Evolutionary conservation across 768 basidiomycete genomes (phyloP).

Genomic region (Cytidiella melzeri): DNA sequence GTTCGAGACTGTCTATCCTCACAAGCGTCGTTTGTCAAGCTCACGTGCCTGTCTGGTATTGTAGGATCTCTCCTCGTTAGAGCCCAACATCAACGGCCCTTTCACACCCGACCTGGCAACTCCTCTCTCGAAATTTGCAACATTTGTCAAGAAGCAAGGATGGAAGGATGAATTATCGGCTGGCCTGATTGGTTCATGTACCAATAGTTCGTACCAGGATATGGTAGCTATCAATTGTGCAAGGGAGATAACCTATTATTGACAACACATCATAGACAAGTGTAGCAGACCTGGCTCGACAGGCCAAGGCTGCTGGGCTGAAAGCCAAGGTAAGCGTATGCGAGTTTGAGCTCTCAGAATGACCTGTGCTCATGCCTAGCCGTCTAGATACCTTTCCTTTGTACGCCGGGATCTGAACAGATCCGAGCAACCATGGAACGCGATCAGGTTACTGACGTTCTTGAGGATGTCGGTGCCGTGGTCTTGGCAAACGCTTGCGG

Average conservation of each 20-base stretch:
- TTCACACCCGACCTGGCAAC: conserved; percentile 97
- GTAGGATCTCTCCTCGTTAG: conserved; percentile 82
- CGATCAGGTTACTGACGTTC: conserved; percentile 73
- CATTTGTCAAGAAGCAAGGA: conserved; percentile 73
- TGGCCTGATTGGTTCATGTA: conserved; percentile 95
- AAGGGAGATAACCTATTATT: not conserved
- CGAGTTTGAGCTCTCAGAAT: not conserved
- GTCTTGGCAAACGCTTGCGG: conserved; percentile 98
- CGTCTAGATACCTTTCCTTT: conserved; percentile 70
- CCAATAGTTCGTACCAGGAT: conserved; percentile 97
- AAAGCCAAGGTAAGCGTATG: conserved; percentile 49
- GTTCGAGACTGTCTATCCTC: conserved; percentile 23
- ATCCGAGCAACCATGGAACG: conserved; percentile 97
- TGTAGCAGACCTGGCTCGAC: conserved; percentile 84
- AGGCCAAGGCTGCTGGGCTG: conserved; percentile 82
- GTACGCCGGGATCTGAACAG: conserved; percentile 90
- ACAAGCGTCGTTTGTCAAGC: not conserved
- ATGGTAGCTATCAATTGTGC: conserved; percentile 47
- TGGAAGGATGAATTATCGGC: conserved; percentile 95
- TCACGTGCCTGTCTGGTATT: conserved; percentile 2
- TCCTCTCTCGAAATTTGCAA: conserved; percentile 82
- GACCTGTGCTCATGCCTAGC: not conserved
- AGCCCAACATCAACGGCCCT: conserved; percentile 93
- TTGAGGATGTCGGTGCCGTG: conserved; percentile 87
- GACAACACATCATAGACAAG: conserved; percentile 54